Conservation (phyloP, 139 green algal genomes). For the Desmodesmus armatus region DNA sequence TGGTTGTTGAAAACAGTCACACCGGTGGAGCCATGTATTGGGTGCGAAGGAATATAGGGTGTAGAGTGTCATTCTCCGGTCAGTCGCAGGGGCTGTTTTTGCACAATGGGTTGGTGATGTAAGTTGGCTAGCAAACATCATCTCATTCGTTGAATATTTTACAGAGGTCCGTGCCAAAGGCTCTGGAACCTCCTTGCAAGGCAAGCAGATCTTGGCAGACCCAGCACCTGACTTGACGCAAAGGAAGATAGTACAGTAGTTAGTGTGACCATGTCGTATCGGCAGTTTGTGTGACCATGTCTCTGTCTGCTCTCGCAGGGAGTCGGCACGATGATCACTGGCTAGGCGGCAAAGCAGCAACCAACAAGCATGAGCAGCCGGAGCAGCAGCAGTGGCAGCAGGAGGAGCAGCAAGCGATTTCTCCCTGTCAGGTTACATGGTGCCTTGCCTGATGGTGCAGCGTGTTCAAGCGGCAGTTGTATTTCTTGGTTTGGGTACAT, state of each 20-base stretch:
- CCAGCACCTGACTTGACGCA: not conserved
- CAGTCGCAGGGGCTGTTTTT: not conserved
- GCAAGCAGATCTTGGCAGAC: not conserved
- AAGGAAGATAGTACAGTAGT: too few relatives aligned
- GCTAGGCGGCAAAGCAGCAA: slow-evolving; percentile 52
- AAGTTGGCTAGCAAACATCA: too few relatives aligned
- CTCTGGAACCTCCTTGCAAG: too few relatives aligned
- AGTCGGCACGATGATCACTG: slow-evolving; percentile 98
- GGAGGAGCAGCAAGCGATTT: not conserved
- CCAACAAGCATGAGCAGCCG: not conserved
- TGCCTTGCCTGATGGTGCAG: too few relatives aligned
- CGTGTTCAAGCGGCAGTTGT: too few relatives aligned
- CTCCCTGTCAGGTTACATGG: too few relatives aligned
- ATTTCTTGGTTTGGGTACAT: too few relatives aligned
- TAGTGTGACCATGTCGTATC: not conserved
- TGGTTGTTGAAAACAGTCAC: not conserved
- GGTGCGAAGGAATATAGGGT: not conserved
- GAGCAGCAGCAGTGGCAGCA: not conserved
- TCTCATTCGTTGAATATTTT: too few relatives aligned
- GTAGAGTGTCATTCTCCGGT: not conserved
- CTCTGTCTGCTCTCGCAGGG: slow-evolving; percentile 42
- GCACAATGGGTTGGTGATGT: not conserved
- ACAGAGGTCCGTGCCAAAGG: too few relatives aligned
- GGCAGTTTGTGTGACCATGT: not conserved
- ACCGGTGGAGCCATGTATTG: not conserved